Base-by-base conservation (phyloP, 306 rosid species). In the Trichosanthes cucumerina region DNA sequence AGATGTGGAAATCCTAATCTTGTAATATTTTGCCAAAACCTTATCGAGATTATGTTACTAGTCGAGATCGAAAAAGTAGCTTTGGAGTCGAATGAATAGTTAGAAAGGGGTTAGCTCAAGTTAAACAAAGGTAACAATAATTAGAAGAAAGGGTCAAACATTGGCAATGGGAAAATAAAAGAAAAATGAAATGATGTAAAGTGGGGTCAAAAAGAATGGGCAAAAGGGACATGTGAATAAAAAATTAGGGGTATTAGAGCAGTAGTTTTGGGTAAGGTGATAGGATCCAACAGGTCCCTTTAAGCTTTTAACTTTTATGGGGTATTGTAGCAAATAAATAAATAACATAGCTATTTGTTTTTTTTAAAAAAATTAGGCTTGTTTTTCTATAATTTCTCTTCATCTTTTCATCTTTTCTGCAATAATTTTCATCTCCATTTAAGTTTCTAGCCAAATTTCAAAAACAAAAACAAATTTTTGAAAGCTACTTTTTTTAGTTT, bases 241-340 rank as follows among this genome's bases (percentile, higher is more conserved):
- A 26, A 6, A 47, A 14, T 72, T 7, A 34, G 5, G 53, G 6
- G 24, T 16, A 23, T 9, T 9, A 4, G 39, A 71, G 6, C 6
- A 70, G 31, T 69, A 12, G 52, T 36, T 66, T 36, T 3, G 73
- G 21, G 76, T 39, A 19, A 21, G 56, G n/a, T 43, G 56, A 50
- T 26, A 82, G 79, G 80, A 85, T 88, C 90, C 93, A 81, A 86
- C 83, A 79, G 8, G 79, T 77, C 85, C 91, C 87, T 88, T 89
- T 81, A 78, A 78, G 57, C 54, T 74, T 69, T 80, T 44, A 39
- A 43, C n/a, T n/a, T 14, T 39, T 39, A 66, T 66, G 79, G 52
- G 7, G 44, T 7, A 33, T 10, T 58, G 64, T 60, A 60, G 19
- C 9, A 50, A 50, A 50, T 50, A 50, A 62, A 62, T 2, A 31